Conservation (phyloP, 176 grass and related monocot genomes). For the Lolium perenne region DNA sequence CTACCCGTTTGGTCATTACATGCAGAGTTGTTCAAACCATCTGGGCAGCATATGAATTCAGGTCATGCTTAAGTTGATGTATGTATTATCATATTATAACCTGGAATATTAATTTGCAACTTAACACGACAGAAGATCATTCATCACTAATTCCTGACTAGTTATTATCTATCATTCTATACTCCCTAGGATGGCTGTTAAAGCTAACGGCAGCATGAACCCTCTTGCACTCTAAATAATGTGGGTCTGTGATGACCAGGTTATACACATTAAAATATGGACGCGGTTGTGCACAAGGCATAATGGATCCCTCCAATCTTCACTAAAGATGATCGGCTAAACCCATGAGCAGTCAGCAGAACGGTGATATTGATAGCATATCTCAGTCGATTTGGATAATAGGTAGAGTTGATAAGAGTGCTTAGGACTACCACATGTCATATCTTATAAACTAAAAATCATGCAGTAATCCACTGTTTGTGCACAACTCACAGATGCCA, state of each 20-base stretch:
- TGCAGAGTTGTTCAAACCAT: neutral
- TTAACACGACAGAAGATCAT: neutral
- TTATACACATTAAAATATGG: neutral
- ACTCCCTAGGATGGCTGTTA: neutral
- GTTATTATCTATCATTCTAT: constrained; percentile 20
- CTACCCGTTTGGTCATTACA: neutral
- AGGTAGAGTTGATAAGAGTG: neutral
- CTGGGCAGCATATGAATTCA: constrained; percentile 2
- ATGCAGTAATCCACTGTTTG: neutral
- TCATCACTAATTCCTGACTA: neutral
- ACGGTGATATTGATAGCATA: constrained; percentile 14
- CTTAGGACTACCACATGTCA: neutral
- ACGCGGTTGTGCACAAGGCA: neutral
- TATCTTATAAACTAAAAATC: neutral
- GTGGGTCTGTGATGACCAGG: neutral
- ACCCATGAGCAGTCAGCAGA: neutral
- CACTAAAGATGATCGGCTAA: neutral
- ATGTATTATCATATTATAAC: neutral
- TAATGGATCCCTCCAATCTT: neutral
- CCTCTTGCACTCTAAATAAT: neutral
- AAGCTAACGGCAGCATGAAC: constrained; percentile 10
- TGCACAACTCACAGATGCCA: neutral
- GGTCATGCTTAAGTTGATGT: neutral
- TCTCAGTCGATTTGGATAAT: neutral
- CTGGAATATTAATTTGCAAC: neutral